phyloP scores from a whole-genome alignment of 2,329 filamentous ascomycete species.

The Keithomyces neogunnii region DNA sequence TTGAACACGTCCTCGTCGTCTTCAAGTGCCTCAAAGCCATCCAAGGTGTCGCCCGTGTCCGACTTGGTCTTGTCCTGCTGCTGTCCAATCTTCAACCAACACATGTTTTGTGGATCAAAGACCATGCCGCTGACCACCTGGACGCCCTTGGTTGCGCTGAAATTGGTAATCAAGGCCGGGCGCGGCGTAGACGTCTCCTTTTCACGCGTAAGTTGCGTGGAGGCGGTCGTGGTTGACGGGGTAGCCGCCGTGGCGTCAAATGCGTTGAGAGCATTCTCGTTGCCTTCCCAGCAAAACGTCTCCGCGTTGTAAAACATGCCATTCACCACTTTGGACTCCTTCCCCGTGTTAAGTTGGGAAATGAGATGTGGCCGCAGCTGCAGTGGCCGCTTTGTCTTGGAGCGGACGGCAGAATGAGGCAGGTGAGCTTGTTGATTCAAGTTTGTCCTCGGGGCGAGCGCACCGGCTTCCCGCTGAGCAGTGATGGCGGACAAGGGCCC shows the following conservation, averaged over 20 bases:
- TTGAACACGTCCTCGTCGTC: constrained; percentile 88
- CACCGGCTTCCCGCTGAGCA: constrained; percentile 41
- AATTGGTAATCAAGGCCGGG: constrained; percentile 83
- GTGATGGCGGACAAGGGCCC: constrained; percentile 46
- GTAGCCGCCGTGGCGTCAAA: constrained; percentile 62
- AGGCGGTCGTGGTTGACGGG: constrained; percentile 33
- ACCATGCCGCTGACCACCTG: constrained; percentile 98
- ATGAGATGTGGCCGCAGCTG: constrained; percentile 81
- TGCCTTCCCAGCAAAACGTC: constrained; percentile 89
- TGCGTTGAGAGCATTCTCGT: constrained; percentile 72
- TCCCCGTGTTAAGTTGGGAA: constrained; percentile 66
- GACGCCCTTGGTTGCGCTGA: constrained; percentile 74
- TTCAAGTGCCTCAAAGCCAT: constrained; percentile 61
- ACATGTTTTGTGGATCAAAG: constrained; percentile 95
- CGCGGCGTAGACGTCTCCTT: constrained; percentile 53
- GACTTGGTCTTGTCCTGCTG: constrained; percentile 36
- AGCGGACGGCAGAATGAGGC: constrained; percentile 34
- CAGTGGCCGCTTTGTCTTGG: constrained; percentile 49
- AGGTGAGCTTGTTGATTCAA: constrained; percentile 32
- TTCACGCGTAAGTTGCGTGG: constrained; percentile 39
- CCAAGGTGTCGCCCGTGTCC: constrained; percentile 48
- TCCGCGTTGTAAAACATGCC: constrained; percentile 94
- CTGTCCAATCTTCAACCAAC: constrained; percentile 74
- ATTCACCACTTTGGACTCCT: constrained; percentile 70
- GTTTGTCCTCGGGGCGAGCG: constrained; percentile 41